Base-by-base conservation (phyloP, 83 land plant genomes). In the Picea mariana region DNA sequence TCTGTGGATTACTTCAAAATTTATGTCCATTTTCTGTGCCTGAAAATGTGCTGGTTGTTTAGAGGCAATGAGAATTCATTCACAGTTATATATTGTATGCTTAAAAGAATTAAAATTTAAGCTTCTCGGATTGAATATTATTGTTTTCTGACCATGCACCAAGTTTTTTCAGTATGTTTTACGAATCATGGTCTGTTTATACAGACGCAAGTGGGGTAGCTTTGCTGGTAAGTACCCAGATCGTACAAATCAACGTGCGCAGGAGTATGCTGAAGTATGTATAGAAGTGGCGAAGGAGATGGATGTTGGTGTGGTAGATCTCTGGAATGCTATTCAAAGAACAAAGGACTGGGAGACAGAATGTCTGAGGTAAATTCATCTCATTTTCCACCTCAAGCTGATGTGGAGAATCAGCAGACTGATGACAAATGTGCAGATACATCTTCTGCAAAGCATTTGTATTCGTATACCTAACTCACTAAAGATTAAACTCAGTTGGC, bases 231-330 rank as follows among this genome's bases (percentile, higher is more conserved):
- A 82, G 26, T 85, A 31, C 52, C 55, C 67, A 16, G 87, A 85
- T 77, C 81, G 87, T 23, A 76, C 87, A 82, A 82, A 85, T 77
- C 81, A 82, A 60, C 85, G 87, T 31, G 75, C 87, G 1, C 64
- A 59, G 42, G 42, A 21, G 58, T 85, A 85, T 77, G 81, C 85
- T 52, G 75, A 77, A 78, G 86, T 85, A 9, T 85, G 87, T 58
- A 42, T 66, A 72, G 83, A 75, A 31, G 87, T 66, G 21, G 80
- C 85, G 13, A 58, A 85, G 62, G 85, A 82, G 52, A 69, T 52
- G 60, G 62, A 82, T 44, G 87, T 85, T 23, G 85, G 75, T n/a
- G 84, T 85, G 11, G 81, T 85, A 65, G 87, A 85, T 61, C 82
- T 85, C n/a, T 82, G 83, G 80, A 77, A 59, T 55, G 80, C 87